phyloP scores from a whole-genome alignment of 805 yeast genomes.

The Nakazawaea populi region DNA sequence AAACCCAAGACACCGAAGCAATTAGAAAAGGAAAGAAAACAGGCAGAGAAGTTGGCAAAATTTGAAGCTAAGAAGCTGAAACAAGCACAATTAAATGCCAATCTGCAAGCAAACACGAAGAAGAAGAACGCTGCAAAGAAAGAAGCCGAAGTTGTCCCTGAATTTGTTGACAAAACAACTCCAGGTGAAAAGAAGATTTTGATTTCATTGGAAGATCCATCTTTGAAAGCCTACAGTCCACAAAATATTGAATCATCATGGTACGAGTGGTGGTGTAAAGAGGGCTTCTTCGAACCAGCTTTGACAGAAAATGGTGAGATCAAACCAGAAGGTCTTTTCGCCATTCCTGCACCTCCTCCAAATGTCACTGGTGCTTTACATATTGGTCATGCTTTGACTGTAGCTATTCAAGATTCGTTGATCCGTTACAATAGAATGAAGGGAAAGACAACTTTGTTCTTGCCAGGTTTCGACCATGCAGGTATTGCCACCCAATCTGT shows the following conservation, averaged over 20 bases:
- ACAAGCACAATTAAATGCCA: constrained; percentile 53
- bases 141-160: constrained; percentile 71
- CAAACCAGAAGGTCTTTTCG: constrained; percentile 79
- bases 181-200: constrained; percentile 90
- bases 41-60: constrained; percentile 83
- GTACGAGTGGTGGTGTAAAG: constrained; percentile 95
- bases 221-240: constrained; percentile 92
- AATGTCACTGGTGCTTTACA: constrained; percentile 98
- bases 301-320: constrained; percentile 66
- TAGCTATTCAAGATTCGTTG: constrained; percentile 89
- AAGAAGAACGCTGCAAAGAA: constrained; percentile 62
- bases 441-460: constrained; percentile 86
- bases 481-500: constrained; percentile 99
- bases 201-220: constrained; percentile 83
- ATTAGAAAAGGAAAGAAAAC: constrained; percentile 79
- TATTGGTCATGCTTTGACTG: constrained; percentile 96
- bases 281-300: constrained; percentile 86
- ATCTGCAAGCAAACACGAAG: constrained; percentile 33
- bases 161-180: constrained; percentile 74
- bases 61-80: constrained; percentile 80
- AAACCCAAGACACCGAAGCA: constrained; percentile 70
- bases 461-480: constrained; percentile 98
- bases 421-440: constrained; percentile 95
- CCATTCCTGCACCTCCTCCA: constrained; percentile 99
- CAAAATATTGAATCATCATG: constrained; percentile 91